Evolutionary conservation across 352 stramenopile genomes (phyloP), one percentile per base, ranked within the genome.

Genomic region (Aphanomyces astaci): DNA sequence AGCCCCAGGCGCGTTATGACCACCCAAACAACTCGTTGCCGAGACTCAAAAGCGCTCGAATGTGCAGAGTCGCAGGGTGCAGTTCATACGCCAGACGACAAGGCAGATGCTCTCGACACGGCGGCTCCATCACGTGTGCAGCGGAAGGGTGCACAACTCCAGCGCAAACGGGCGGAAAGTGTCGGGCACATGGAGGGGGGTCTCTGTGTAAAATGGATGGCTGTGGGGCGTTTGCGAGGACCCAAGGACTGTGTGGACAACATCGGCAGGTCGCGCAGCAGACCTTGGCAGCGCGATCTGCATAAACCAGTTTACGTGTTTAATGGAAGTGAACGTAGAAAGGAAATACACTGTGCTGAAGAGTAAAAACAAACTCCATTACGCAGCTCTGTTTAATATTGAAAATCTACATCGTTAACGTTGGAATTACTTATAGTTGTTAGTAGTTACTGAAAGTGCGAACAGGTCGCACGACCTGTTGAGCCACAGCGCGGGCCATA

Each of bases 401-500:
- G n/a, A n/a, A n/a, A n/a, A n/a, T n/a, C n/a, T n/a, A n/a, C n/a
- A n/a, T n/a, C n/a, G n/a, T n/a, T n/a, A n/a, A n/a, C n/a, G n/a
- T n/a, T n/a, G n/a, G n/a, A n/a, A n/a, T n/a, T n/a, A n/a, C n/a
- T n/a, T n/a, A n/a, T n/a, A n/a, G n/a, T n/a, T n/a, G n/a, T n/a
- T n/a, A n/a, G n/a, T 66, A 63, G 49, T 39, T 28, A 40, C 52
- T 72, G 71, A 73, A 73, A 59, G 7, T 46, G 30, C 51, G 66
- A 63, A 75, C 68, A 33, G 53, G 48, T 64, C 40, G 52, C 36
- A 51, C 39, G 31, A 73, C 66, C 63, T 73, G 62, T 31, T 31
- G 52, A 32, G 71, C 66, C 54, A 32, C 46, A 63, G 64, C 65
- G 52, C 60, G 62, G 9, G 71, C 71, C 71, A 75, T 75, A 1